phyloP scores from a whole-genome alignment of 345 rosid genomes.

The Syzygium jambos region DNA sequence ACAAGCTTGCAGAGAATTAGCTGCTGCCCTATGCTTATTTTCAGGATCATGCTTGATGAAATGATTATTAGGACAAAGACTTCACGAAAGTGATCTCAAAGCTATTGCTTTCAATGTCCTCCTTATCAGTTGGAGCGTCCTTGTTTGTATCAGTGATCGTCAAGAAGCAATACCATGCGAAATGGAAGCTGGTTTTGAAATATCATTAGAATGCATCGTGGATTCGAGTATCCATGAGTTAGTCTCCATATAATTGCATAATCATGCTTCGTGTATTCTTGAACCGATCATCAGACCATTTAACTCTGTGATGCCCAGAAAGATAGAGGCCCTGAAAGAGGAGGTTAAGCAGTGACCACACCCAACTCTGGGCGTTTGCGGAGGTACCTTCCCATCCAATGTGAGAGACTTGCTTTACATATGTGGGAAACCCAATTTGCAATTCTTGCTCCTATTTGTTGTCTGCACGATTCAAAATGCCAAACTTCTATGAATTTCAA shows the following conservation, averaged over 20 bases:
- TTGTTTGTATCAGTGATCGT: background rate
- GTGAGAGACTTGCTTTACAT: slow-evolving; percentile 78
- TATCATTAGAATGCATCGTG: no score
- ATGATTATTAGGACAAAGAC: background rate
- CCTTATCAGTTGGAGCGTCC: background rate
- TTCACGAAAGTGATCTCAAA: background rate
- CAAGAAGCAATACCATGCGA: background rate
- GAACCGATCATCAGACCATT: no score
- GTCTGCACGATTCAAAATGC: slow-evolving; percentile 13
- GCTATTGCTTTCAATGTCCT: background rate
- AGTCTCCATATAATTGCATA: no score
- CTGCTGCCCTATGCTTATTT: background rate
- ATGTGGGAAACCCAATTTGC: slow-evolving; percentile 68
- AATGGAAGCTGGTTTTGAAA: background rate
- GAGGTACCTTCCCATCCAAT: slow-evolving; percentile 65
- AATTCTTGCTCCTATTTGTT: slow-evolving; percentile 48
- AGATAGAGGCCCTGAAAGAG: background rate
- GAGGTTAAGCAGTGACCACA: slow-evolving; percentile 1
- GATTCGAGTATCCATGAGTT: no score
- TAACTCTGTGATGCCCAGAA: background rate
- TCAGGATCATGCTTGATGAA: background rate
- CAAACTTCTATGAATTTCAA: background rate
- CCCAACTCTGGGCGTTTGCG: slow-evolving; percentile 53
- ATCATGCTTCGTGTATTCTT: no score
- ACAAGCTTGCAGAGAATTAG: background rate